Evolutionary conservation across 2,329 filamentous ascomycete species (phyloP).

Genomic region (Trichoderma polysporum): DNA sequence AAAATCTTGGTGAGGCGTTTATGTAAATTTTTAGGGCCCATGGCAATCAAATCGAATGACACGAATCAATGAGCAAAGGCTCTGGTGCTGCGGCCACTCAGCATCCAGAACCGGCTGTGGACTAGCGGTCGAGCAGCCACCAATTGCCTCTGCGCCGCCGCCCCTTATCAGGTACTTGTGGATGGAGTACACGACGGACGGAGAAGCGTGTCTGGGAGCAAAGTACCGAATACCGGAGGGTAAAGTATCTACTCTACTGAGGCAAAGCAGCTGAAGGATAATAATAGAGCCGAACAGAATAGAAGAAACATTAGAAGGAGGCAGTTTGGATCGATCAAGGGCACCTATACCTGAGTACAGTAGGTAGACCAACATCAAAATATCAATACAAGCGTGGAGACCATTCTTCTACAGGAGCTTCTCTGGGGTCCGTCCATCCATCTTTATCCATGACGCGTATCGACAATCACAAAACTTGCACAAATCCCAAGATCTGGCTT

Average conservation of each 20-base stretch:
- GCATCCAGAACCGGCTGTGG: neutral
- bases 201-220: neutral
- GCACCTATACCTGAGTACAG: too few relatives aligned
- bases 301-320: too few relatives aligned
- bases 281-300: too few relatives aligned
- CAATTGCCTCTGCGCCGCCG: conserved; percentile 6
- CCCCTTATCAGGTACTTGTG: conserved; percentile 20
- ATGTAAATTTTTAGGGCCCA: neutral
- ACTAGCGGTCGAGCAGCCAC: conserved; percentile 19
- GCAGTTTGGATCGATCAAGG: too few relatives aligned
- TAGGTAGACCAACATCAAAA: too few relatives aligned
- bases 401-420: too few relatives aligned
- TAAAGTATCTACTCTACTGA: neutral
- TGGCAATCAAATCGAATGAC: conserved; percentile 18
- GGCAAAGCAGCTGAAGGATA: neutral
- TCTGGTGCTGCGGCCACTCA: conserved; percentile 8
- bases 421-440: too few relatives aligned
- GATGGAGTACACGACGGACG: conserved; percentile 2
- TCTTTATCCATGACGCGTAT: neutral
- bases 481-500: neutral
- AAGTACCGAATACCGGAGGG: conserved; percentile 11
- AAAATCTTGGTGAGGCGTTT: conserved; percentile 18
- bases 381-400: too few relatives aligned
- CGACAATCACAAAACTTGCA: neutral
- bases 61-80: conserved; percentile 20